Conservation (phyloP, 1,284 basidiomycete species). For the Mycosarcoma mackinlayi region DNA sequence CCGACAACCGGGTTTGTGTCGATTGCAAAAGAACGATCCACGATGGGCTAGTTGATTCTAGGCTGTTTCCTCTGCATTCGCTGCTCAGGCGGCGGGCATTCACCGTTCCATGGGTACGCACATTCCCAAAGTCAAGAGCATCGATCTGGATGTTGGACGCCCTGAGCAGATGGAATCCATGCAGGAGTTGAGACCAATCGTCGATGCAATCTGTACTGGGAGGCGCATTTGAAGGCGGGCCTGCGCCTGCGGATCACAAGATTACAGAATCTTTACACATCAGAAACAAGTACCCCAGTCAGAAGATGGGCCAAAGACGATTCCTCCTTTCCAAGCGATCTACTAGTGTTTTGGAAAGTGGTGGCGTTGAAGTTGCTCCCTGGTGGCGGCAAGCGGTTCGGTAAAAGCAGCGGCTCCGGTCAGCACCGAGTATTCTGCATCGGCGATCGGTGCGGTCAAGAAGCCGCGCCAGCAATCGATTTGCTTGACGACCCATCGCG, state of each 20-base stretch:
- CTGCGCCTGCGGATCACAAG: constrained; percentile 94
- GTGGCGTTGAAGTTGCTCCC: constrained; percentile 66
- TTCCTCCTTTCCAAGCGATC: constrained; percentile 82
- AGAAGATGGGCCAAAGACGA: constrained; percentile 92
- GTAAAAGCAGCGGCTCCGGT: neutral
- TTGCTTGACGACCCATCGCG: constrained; percentile 30
- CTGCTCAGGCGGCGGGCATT: constrained; percentile 71
- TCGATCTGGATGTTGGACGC: constrained; percentile 71
- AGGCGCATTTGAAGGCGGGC: constrained; percentile 86
- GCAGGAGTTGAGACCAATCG: constrained; percentile 53
- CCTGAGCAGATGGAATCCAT: constrained; percentile 57
- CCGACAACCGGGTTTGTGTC: constrained; percentile 85
- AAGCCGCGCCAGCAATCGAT: constrained; percentile 17
- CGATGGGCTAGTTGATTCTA: constrained; percentile 69
- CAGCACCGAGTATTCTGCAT: neutral
- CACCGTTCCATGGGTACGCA: constrained; percentile 72
- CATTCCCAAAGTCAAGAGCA: constrained; percentile 71
- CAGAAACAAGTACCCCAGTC: constrained; percentile 95
- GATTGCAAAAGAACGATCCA: constrained; percentile 70
- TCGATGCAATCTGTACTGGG: constrained; percentile 52
- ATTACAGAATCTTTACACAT: constrained; percentile 99
- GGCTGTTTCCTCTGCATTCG: constrained; percentile 71
- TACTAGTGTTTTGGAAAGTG: constrained; percentile 83
- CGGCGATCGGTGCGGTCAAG: neutral
- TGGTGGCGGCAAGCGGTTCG: constrained; percentile 11